Evolutionary conservation across 2,329 filamentous ascomycete genomes (phyloP).

Genomic region (Daldinia sp.): DNA sequence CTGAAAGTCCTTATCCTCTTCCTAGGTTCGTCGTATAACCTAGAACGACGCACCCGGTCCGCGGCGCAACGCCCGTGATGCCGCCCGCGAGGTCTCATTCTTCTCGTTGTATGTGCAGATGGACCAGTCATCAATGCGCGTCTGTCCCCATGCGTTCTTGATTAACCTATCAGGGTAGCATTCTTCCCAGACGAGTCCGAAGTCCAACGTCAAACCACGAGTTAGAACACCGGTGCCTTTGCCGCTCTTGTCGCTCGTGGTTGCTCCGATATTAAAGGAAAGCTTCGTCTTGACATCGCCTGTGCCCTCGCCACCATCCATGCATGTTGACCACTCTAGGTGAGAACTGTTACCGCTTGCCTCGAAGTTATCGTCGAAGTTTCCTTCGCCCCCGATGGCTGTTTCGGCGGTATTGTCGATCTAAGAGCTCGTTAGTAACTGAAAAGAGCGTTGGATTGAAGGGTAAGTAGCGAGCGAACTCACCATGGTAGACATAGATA

Average conservation of each 20-base stretch:
- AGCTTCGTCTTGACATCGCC: conserved; percentile 35
- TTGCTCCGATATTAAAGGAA: conserved; percentile 14
- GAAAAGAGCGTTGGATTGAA: no score
- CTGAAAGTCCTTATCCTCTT: neutral
- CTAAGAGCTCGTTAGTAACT: conserved; percentile 5
- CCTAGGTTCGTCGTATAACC: neutral
- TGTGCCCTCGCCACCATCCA: conserved; percentile 33
- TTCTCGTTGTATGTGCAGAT: conserved; percentile 26
- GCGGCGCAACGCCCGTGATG: conserved; percentile 7
- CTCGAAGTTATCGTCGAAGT: conserved; percentile 27
- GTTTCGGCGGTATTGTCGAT: conserved; percentile 21
- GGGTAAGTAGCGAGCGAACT: neutral
- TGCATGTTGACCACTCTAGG: conserved; percentile 32
- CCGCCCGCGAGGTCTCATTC: conserved; percentile 15
- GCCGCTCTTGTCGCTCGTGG: conserved; percentile 27
- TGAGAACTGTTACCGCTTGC: conserved; percentile 8
- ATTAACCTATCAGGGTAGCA: conserved; percentile 19
- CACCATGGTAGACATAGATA: conserved; percentile 35
- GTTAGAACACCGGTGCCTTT: conserved; percentile 24
- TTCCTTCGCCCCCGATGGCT: conserved; percentile 26
- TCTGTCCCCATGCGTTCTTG: conserved; percentile 32
- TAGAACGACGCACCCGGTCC: conserved; percentile 11
- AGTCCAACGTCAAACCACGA: conserved; percentile 26
- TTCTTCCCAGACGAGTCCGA: conserved; percentile 32
- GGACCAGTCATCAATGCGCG: conserved; percentile 32